Evolutionary conservation across 2,329 filamentous ascomycete genomes (phyloP).

Genomic region (Zarea fungicola): DNA sequence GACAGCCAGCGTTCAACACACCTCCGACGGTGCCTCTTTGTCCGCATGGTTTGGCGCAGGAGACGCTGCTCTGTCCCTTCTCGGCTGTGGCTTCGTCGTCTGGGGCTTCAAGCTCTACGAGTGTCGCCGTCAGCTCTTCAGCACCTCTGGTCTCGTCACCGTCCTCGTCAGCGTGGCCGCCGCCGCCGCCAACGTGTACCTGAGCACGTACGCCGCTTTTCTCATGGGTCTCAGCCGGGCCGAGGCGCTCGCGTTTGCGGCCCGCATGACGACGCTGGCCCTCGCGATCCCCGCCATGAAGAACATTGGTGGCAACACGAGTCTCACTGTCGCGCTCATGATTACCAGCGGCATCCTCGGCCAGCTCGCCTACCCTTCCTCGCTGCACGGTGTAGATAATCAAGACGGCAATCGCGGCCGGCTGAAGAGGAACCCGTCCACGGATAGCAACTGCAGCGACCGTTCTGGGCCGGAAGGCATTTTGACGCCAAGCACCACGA

Average conservation of each 20-base stretch:
- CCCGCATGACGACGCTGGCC: constrained; percentile 46
- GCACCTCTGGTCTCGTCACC: constrained; percentile 35
- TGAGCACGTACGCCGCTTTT: constrained; percentile 33
- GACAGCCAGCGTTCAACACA: constrained; percentile 19
- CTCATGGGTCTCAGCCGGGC: constrained; percentile 30
- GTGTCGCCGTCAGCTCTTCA: constrained; percentile 42
- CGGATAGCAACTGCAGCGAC: too few species aligned
- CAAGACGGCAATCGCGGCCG: not conserved
- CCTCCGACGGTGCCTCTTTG: constrained; percentile 16
- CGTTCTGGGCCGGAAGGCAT: too few species aligned
- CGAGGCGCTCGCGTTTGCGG: constrained; percentile 41
- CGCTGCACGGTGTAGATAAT: constrained; percentile 23
- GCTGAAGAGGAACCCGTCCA: constrained; percentile 14
- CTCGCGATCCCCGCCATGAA: constrained; percentile 43
- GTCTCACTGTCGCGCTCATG: constrained; percentile 45
- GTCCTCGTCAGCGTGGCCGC: constrained; percentile 31
- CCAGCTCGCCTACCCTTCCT: constrained; percentile 34
- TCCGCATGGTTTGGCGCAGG: constrained; percentile 39
- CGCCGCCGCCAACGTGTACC: constrained; percentile 38
- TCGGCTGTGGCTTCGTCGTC: constrained; percentile 46
- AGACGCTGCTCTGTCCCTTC: constrained; percentile 42
- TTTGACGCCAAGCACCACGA: too few species aligned
- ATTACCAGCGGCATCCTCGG: constrained; percentile 46
- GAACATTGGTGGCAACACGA: constrained; percentile 39
- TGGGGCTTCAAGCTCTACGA: constrained; percentile 52